Conservation (phyloP, 768 basidiomycete species). For the Infundibulicybe gibba region DNA sequence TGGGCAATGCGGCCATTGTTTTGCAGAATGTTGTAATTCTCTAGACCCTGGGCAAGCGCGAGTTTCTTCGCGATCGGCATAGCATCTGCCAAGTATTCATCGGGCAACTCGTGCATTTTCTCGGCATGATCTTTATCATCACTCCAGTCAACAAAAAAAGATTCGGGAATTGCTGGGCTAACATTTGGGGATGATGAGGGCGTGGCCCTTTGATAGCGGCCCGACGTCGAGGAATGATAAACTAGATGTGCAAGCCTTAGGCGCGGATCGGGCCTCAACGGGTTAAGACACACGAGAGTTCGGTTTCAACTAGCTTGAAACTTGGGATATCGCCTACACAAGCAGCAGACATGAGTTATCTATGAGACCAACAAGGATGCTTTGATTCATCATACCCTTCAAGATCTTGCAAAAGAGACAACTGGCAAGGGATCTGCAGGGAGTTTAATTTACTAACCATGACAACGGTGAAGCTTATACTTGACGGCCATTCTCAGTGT, state of each 20-base stretch:
- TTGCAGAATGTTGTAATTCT: slow-evolving; percentile 86
- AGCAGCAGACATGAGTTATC: background rate
- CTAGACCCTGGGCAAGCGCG: slow-evolving; percentile 65
- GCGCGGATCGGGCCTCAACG: background rate
- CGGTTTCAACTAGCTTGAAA: slow-evolving; percentile 80
- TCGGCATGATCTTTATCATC: slow-evolving; percentile 66
- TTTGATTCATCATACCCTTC: slow-evolving; percentile 52
- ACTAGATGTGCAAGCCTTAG: slow-evolving; percentile 27
- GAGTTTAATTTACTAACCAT: slow-evolving; percentile 1
- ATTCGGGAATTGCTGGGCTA: slow-evolving; percentile 7
- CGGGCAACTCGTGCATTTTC: slow-evolving; percentile 86
- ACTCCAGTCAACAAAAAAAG: background rate
- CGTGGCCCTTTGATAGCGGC: slow-evolving; percentile 87
- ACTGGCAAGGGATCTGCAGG: slow-evolving; percentile 45
- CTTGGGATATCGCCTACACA: slow-evolving; percentile 84
- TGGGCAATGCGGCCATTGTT: slow-evolving; percentile 57
- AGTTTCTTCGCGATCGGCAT: slow-evolving; percentile 87
- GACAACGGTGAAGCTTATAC: slow-evolving; percentile 16
- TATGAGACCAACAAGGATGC: background rate
- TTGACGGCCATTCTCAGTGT: slow-evolving; percentile 28
- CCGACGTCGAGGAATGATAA: slow-evolving; percentile 92
- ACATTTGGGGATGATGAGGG: slow-evolving; percentile 95
- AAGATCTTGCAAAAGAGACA: slow-evolving; percentile 97
- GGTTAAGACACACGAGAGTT: slow-evolving; percentile 51
- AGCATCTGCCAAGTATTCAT: slow-evolving; percentile 74